Evolutionary conservation across 257 asterid genomes (phyloP).

Genomic region (Petunia secreta): DNA sequence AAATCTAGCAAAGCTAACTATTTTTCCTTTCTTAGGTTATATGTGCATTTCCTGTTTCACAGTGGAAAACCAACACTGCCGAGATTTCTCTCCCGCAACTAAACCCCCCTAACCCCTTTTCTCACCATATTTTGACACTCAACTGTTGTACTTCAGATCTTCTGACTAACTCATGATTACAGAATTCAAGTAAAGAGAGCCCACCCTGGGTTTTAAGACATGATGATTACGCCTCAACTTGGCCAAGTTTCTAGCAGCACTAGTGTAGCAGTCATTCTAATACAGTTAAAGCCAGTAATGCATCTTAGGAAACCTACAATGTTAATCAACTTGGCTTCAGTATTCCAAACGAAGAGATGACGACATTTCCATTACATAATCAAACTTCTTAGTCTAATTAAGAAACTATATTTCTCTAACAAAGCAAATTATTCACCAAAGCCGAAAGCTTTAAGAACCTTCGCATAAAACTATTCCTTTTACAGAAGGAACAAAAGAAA

Average conservation of each 20-base stretch:
- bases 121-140: neutral
- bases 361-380: neutral
- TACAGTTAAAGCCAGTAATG: neutral
- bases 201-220: too few relatives aligned
- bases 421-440: neutral
- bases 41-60: neutral
- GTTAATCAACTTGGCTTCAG: neutral
- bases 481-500: conserved; percentile 5
- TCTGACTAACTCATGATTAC: neutral
- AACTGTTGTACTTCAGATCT: conserved; percentile 11
- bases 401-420: neutral
- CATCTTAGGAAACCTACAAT: neutral
- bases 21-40: neutral
- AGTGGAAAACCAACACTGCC: neutral
- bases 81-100: neutral
- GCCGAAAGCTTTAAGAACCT: neutral
- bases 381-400: neutral
- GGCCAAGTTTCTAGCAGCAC: too few relatives aligned
- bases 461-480: neutral
- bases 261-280: too few relatives aligned
- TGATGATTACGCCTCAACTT: too few relatives aligned
- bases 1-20: neutral
- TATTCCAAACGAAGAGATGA: neutral
- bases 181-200: too few relatives aligned
- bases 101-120: conserved; percentile 4